Evolutionary conservation across 139 green algal species (phyloP), one percentile per base, ranked within the genome.

Genomic region (Tetradesmus lagerheimii): DNA sequence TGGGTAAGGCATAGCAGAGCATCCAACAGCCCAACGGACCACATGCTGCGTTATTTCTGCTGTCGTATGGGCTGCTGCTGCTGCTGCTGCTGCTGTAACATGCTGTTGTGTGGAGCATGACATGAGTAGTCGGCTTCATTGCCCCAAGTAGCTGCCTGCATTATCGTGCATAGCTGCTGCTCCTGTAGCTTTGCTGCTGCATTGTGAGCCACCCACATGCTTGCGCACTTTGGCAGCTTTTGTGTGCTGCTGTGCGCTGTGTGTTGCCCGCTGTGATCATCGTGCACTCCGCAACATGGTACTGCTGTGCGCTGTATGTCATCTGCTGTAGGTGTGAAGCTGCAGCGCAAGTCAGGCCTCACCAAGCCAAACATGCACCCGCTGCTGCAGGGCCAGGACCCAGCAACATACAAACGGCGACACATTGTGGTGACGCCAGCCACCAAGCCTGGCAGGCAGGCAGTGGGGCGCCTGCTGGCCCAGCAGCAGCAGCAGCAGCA

Each of bases 331-430:
- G 83, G 83, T 66, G 64, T 88, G 38, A 62, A 41, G 38, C 18
- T 88, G 38, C 20, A 80, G 18, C 38, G 83, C 6, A 64, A 88
- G 38, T 4, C 62, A 41, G 83, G 83, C 38, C 64, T 67, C 1
- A 20, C 83, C 29, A 37, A 23, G 31, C 35, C 31, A 38, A 88
- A 88, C 62, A n/a, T 80, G 29, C 83, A 88, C 83, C 62, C 83
- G 34, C n/a, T 88, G 34, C 64, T 88, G 64, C 62, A 88, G 41
- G 64, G 83, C 64, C 38, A n/a, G 11, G 64, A 88, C 27, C 64
- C 83, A 29, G 34, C 25, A 27, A 27, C 23, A 18, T 80, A 80
- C 39, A 62, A 80, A 27, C 62, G 83, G 8, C 37, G 83, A 4
- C 62, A 50, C 27, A 80, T 88, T 8, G 31, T 88, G 23, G 83